Evolutionary conservation across 176 grass and related monocot genomes (phyloP), one percentile per base, ranked within the genome.

Genomic region (Ensete glaucum): DNA sequence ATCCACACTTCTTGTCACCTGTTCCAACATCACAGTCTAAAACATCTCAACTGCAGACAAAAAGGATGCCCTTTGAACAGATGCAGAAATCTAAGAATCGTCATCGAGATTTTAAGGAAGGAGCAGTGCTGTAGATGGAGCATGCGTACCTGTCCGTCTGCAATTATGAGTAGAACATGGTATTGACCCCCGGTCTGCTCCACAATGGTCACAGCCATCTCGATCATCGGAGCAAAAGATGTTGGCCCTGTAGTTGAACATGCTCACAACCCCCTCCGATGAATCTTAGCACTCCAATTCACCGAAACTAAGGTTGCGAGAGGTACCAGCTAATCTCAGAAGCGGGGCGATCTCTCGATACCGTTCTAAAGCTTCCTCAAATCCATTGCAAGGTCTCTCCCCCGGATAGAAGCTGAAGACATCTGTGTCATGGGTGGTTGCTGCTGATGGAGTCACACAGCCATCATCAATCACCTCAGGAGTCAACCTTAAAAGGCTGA

Each of bases 161-260:
- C 84, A 75, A 86, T 86, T 78, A 86, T 86, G 21, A 86, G n/a
- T 51, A 86, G 77, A 86, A 86, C 84, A 82, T 86, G 84, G 69
- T 86, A 86, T 69, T 82, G 84, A 0, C 84, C 84, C 22, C 84
- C 84, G 82, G 79, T 86, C 68, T 82, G 73, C 73, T 86, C 79
- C n/a, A 86, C 84, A 68, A 86, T 86, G 17, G 84, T 78, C 69
- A 75, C 82, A 62, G 84, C 84, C 84, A 82, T 86, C 82, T 86
- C 84, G 74, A 86, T 74, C 13, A 86, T 78, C 21, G 84, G 84
- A 73, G 84, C 79, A 82, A 86, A 86, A 14, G 84, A 86, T 43
- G 84, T 86, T 54, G 84, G 84, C 14, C 84, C 84, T 86, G 24
- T n/a, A 81, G 53, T 43, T 13, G 50, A 43, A 43, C 34, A 43